Percentiles rank a stretch among this genome's conserved stretches.
These are phyloP conservation scores for Galerina marginata DNA, from an alignment of 768 basidiomycete species.

Conservation along the genomic window DNA sequence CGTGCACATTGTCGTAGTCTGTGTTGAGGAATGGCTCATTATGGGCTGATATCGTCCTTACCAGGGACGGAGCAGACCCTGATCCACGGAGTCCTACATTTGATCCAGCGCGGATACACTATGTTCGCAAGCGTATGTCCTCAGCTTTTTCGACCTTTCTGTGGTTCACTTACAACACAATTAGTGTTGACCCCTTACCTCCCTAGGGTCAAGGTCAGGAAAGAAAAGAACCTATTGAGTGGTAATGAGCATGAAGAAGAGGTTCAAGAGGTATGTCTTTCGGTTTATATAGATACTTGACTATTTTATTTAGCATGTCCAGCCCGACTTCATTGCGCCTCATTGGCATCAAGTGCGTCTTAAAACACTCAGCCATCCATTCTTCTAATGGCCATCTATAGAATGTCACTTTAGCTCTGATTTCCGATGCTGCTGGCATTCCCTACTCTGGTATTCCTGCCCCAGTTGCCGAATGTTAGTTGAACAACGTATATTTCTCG, in stretches of 20 bases:
- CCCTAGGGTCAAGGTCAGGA: conserved; percentile 72
- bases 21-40: conserved; percentile 81
- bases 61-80: conserved; percentile 67
- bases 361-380: neutral
- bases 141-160: conserved; percentile 5
- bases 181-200: conserved; percentile 88
- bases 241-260: conserved; percentile 45
- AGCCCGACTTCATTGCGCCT: conserved; percentile 70
- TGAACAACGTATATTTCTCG: conserved; percentile 10
- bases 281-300: neutral
- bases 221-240: conserved; percentile 81
- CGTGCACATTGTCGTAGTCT: conserved; percentile 43
- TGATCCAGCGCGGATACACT: conserved; percentile 62
- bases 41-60: conserved; percentile 84
- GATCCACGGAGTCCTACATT: conserved; percentile 63
- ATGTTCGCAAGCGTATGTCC: conserved; percentile 74
- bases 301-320: conserved; percentile 6
- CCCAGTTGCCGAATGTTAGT: conserved; percentile 67
- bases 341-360: conserved; percentile 81
- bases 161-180: neutral
- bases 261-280: conserved; percentile 53
- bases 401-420: conserved; percentile 88
- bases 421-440: conserved; percentile 71
- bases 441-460: conserved; percentile 61
- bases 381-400: conserved; percentile 32